Evolutionary conservation across 768 basidiomycete genomes (phyloP).

Genomic region (Termitomyces sp.): DNA sequence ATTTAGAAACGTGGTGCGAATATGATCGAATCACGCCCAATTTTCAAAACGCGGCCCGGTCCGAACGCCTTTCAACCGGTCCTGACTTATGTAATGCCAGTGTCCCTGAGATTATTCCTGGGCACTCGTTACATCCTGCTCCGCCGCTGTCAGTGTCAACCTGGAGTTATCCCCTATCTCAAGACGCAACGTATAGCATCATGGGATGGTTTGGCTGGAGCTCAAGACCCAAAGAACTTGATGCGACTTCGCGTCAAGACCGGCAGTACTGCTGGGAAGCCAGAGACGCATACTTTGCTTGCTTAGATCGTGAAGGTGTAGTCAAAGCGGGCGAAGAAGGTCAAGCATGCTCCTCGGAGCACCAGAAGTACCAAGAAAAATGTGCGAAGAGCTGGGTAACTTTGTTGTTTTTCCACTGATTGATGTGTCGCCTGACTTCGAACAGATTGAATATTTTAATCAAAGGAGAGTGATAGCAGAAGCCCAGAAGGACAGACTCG

Average conservation of each 20-base stretch:
- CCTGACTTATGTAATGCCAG: too few species aligned
- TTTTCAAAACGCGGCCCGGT: too few species aligned
- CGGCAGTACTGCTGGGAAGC: constrained; percentile 82
- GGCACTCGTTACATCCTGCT: too few species aligned
- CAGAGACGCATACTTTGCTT: constrained; percentile 80
- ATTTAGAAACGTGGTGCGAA: too few species aligned
- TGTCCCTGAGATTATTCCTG: too few species aligned
- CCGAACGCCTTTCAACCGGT: too few species aligned
- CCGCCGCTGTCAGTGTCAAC: neutral
- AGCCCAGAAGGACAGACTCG: constrained; percentile 68
- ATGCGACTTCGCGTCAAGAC: constrained; percentile 50
- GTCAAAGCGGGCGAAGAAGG: constrained; percentile 69
- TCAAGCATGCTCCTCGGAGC: constrained; percentile 53
- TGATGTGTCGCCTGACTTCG: constrained; percentile 1
- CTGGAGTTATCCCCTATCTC: neutral
- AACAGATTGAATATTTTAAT: constrained; percentile 92
- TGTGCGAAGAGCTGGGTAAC: constrained; percentile 91
- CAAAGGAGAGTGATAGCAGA: constrained; percentile 80
- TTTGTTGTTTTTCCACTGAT: constrained; percentile 8
- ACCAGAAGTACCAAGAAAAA: constrained; percentile 55
- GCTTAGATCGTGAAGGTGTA: constrained; percentile 66
- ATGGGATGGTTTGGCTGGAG: constrained; percentile 41
- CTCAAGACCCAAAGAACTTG: constrained; percentile 33
- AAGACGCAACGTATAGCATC: neutral
- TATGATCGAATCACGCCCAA: too few species aligned